Evolutionary conservation across 2,329 filamentous ascomycete genomes (phyloP), one percentile per base, ranked within the genome.

Genomic region (Alternaria novae-zelandiae): DNA sequence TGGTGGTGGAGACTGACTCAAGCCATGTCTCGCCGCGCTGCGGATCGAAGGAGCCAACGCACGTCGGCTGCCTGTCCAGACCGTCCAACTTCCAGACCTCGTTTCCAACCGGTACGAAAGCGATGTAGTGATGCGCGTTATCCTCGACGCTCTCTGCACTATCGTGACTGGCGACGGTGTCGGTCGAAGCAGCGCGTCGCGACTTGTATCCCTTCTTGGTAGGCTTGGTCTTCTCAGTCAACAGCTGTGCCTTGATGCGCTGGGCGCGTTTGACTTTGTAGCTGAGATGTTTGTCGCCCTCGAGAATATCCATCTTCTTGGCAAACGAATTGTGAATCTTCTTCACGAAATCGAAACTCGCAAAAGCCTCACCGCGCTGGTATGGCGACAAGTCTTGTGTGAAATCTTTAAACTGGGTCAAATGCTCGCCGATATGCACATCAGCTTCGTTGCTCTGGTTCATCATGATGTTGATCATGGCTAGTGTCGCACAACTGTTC

Each of bases 401-500:
- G 41, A 89, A 88, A 0, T 89, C 82, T 72, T 92, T 95, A 82
- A 98, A 97, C 13, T 84, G 81, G 26, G 84, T 80, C 2, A 98
- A 85, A 63, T 90, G 84, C n/a, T 87, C 81, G 5, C 94, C 93
- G 6, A 97, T 85, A 17, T 8, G 25, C n/a, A 60, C 43, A 11
- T 88, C 81, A 4, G 93, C 80, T 0, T 83, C 84, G 0, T 50
- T 28, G 23, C 89, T 86, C 32, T 63, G 60, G 75, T 98, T 98
- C 87, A 97, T 96, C 74, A 97, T 83, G 64, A 97, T 97, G 73
- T 98, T 98, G 71, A 97, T 86, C 69, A 98, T 84, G 4, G 96
- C 94, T 49, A 97, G 88, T n/a, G 93, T 96, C 20, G 93, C 96
- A 80, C 96, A 99, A 25, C 93, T 91, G 79, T 97, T 97, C 53